Conservation (phyloP, 2,329 filamentous ascomycete species). For the Calonectria montana region DNA sequence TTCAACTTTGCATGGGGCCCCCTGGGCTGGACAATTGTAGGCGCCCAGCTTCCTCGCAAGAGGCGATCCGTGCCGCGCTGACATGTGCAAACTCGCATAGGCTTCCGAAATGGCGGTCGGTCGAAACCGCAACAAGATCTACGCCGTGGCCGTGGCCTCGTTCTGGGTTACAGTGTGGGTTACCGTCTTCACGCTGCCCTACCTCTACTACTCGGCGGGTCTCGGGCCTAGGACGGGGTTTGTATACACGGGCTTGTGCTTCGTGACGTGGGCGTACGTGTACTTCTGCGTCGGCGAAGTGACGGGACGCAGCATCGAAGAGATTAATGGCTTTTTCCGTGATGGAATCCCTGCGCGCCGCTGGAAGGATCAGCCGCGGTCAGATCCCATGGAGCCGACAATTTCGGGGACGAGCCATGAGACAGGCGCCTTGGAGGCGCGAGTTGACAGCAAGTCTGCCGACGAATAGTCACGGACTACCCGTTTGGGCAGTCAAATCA, state of each 20-base stretch:
- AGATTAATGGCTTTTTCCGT: conserved; percentile 43
- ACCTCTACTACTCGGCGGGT: conserved; percentile 53
- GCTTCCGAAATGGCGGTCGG: conserved; percentile 61
- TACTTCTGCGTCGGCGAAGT: conserved; percentile 50
- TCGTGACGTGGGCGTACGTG: conserved; percentile 49
- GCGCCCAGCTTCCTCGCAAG: neutral
- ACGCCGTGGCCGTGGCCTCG: conserved; percentile 50
- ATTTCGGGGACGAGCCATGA: neutral
- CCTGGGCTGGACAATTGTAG: conserved; percentile 50
- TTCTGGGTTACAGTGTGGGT: conserved; percentile 58
- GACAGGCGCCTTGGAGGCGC: conserved; percentile 11
- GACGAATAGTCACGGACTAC: neutral
- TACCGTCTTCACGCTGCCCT: conserved; percentile 53
- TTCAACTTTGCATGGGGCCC: conserved; percentile 60
- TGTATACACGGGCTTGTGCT: conserved; percentile 49
- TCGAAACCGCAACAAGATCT: conserved; percentile 52
- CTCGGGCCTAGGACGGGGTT: conserved; percentile 54
- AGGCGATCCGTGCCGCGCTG: neutral
- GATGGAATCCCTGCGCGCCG: conserved; percentile 41
- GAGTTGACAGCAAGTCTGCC: conserved; percentile 11
- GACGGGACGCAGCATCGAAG: conserved; percentile 43
- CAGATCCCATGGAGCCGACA: conserved; percentile 3
- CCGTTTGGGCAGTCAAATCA: neutral
- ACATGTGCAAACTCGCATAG: conserved; percentile 12
- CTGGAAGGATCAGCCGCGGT: conserved; percentile 41